Evolutionary conservation across 1,284 basidiomycete genomes (phyloP).

Genomic region (Leucoagaricus sp.): DNA sequence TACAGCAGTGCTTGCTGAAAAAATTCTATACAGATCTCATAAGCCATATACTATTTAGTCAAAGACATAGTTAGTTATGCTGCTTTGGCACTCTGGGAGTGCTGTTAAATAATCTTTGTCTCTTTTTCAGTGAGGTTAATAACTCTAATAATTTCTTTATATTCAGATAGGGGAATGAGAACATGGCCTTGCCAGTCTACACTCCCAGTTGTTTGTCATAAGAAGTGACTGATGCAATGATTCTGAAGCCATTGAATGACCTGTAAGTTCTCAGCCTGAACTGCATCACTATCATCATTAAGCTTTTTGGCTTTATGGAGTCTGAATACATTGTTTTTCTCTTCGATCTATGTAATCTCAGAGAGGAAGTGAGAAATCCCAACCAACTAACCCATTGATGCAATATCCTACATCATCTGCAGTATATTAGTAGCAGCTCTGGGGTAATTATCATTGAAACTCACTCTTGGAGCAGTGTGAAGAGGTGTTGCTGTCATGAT

Average conservation of each 20-base stretch:
- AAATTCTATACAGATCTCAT: neutral
- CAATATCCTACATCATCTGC: conserved; percentile 30
- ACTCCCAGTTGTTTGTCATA: conserved; percentile 25
- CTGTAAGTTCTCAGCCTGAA: conserved; percentile 7
- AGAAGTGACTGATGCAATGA: conserved; percentile 22
- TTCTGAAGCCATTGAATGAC: conserved; percentile 20
- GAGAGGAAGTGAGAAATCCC: conserved; percentile 29
- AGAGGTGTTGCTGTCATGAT: conserved; percentile 36
- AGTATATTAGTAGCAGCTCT: neutral
- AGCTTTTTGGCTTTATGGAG: conserved; percentile 20
- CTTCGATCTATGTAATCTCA: conserved; percentile 19
- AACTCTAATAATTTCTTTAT: conserved; percentile 17
- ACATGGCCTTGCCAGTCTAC: conserved; percentile 14
- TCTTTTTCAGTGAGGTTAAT: conserved; percentile 25
- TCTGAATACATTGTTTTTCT: conserved; percentile 22
- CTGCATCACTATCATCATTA: conserved; percentile 17
- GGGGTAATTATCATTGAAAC: neutral
- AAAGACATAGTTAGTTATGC: too few species aligned
- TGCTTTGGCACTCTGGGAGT: conserved; percentile 21
- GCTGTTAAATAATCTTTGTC: conserved; percentile 20
- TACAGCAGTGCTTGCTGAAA: conserved; percentile 13
- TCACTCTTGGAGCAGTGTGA: conserved; percentile 32
- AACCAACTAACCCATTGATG: conserved; percentile 27
- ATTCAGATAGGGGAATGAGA: conserved; percentile 26
- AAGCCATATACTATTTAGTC: conserved; percentile 11